Evolutionary conservation across 2,329 filamentous ascomycete genomes (phyloP).

Genomic region (Paradendryphiella salina): DNA sequence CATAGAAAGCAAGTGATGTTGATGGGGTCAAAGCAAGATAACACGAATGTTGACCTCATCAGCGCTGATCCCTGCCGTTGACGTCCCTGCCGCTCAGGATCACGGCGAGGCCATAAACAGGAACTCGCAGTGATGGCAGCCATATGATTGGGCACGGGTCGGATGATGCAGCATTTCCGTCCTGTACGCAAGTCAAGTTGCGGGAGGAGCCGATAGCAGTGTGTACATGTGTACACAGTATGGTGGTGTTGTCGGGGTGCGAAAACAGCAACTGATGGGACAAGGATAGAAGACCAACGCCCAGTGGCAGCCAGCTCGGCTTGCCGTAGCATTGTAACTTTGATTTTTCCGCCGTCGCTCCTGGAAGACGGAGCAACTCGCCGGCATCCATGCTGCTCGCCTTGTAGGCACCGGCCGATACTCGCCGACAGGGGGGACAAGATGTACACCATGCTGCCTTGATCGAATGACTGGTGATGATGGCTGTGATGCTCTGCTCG

Average conservation of each 20-base stretch:
- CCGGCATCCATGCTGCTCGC: constrained; percentile 3
- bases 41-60: constrained; percentile 2
- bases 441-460: background rate
- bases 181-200: background rate
- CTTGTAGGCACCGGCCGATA: constrained; percentile 4
- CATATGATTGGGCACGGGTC: background rate
- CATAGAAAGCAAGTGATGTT: constrained; percentile 1
- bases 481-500: constrained; percentile 3
- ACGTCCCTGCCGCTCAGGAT: constrained; percentile 14
- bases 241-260: too few species aligned
- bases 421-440: constrained; percentile 4
- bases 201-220: constrained; percentile 12
- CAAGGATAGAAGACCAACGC: too few species aligned
- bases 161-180: constrained; percentile 6
- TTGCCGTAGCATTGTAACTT: too few species aligned
- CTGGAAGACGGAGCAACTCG: constrained; percentile 3
- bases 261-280: too few species aligned
- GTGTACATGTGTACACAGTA: background rate
- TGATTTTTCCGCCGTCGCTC: too few species aligned
- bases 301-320: too few species aligned
- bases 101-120: constrained; percentile 3
- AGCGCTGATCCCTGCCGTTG: constrained; percentile 11
- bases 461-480: background rate
- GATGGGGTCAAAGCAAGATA: background rate
- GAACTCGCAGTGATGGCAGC: background rate